These are phyloP conservation scores for Rubia tinctorum DNA, from an alignment of 305 asterid species.

Conservation along the genomic window DNA sequence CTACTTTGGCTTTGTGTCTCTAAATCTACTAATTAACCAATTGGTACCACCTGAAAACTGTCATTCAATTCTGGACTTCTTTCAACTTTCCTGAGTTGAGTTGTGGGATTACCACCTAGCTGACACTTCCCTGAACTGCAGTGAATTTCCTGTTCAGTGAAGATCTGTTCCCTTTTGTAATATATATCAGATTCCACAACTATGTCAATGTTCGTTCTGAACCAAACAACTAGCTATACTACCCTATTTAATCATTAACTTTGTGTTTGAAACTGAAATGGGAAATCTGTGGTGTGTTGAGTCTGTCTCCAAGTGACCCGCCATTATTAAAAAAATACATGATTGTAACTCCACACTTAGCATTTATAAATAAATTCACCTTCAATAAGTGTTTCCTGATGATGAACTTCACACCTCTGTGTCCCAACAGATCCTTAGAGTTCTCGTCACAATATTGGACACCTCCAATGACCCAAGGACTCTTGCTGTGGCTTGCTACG, in stretches of 20 bases:
- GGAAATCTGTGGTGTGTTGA: too few relatives aligned
- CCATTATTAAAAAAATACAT: too few relatives aligned
- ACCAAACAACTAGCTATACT: too few relatives aligned
- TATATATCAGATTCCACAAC: too few relatives aligned
- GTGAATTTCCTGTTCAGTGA: not conserved
- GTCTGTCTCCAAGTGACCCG: not conserved
- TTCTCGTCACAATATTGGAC: conserved; percentile 82
- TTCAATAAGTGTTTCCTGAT: not conserved
- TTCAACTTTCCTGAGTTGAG: not conserved
- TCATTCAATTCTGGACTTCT: not conserved
- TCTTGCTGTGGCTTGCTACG: conserved; percentile 91
- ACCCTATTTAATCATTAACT: too few relatives aligned
- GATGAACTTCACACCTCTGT: not conserved
- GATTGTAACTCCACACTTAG: not conserved
- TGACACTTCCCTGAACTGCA: not conserved
- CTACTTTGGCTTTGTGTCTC: not conserved
- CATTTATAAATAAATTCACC: not conserved
- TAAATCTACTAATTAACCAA: not conserved
- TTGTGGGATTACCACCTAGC: not conserved
- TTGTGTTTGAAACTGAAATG: too few relatives aligned
- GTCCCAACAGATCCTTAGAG: conserved; percentile 67
- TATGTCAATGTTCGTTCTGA: too few relatives aligned
- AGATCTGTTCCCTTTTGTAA: too few relatives aligned
- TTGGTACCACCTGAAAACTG: not conserved
- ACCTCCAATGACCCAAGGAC: conserved; percentile 75